Base-by-base conservation (phyloP, 148 eudicot species). In the Rhododendron mucronatum region DNA sequence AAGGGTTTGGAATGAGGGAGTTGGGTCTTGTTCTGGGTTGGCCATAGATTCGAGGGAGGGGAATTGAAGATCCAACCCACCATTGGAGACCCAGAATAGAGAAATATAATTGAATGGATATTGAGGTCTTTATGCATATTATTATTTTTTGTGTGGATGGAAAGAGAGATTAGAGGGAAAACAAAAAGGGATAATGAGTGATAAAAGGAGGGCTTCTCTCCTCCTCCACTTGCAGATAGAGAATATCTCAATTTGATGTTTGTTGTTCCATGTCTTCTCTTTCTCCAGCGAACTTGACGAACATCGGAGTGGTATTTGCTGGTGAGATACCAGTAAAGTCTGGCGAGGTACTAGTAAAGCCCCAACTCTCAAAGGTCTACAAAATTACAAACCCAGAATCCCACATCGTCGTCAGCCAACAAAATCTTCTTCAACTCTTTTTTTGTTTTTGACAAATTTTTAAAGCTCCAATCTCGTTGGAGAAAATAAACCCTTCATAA, bases 41-140 rank as follows among this genome's bases (percentile, higher is more conserved):
- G 45, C 88, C 81, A 90, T 91, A 91, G 57, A 88, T 79, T 89
- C 84, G 86, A 2, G 93, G 95, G 47, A 95, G 88, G 73, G 97
- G 96, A 86, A 30, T 30, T 30, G 30, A 30, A 30, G 80, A 93
- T 93, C 91, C 88, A 91, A 88, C 91, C 92, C 35, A 98, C 98
- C 99, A 96, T 95, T 91, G 33, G 20, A 37, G 86, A 71, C 65
- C 85, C 86, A 71, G 81, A 63, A 26, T 20, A 69, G 47, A 85
- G 28, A 59, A 63, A 74, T 30, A 1, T 11, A 15, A 26, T 35
- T 7, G 11, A 39, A 78, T 30, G 30, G 30, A 30, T 30, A 7
- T 41, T 48, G 69, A 7, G 11, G 57, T 53, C 16, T 13, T 53
- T 53, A 57, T 33, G 45, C 2, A 30, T 44, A 12, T 47, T 21